phyloP scores from a whole-genome alignment of 2,329 filamentous ascomycete species.

The Colletotrichum costaricense region DNA sequence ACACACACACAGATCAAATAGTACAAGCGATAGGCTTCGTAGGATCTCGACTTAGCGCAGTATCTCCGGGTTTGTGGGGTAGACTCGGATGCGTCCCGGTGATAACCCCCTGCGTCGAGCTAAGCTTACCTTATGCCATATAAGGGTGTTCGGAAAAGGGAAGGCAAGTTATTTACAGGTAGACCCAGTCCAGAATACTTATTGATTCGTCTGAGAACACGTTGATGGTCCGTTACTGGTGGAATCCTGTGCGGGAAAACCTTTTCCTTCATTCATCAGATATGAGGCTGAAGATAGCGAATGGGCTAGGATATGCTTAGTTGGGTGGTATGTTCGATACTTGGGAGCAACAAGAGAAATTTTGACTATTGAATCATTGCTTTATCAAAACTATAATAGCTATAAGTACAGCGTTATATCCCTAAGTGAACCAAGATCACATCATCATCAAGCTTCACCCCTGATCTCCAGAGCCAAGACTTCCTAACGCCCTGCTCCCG shows the following conservation, averaged over 20 bases:
- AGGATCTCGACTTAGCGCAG: neutral
- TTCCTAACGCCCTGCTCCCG: neutral
- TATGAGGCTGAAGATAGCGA: neutral
- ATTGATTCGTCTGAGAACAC: neutral
- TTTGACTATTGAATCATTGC: neutral
- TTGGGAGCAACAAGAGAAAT: neutral
- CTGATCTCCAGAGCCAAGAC: neutral
- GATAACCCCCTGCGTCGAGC: neutral
- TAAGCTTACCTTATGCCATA: neutral
- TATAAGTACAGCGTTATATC: constrained; percentile 14
- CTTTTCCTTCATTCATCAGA: neutral
- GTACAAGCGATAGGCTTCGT: neutral
- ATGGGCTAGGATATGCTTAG: neutral
- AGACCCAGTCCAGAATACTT: neutral
- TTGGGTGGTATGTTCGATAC: neutral
- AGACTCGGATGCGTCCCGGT: neutral
- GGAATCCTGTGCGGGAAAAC: constrained; percentile 7
- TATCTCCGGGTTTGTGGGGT: constrained; percentile 20
- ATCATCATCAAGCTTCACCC: constrained; percentile 14
- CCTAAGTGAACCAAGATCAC: neutral
- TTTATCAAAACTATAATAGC: neutral
- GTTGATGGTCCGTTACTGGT: neutral
- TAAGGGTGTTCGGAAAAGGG: neutral
- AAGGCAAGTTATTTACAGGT: neutral
- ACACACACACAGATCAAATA: neutral